Evolutionary conservation across 148 eudicot species (phyloP), one percentile per base, ranked within the genome.

Genomic region (Heliosperma pusillum): DNA sequence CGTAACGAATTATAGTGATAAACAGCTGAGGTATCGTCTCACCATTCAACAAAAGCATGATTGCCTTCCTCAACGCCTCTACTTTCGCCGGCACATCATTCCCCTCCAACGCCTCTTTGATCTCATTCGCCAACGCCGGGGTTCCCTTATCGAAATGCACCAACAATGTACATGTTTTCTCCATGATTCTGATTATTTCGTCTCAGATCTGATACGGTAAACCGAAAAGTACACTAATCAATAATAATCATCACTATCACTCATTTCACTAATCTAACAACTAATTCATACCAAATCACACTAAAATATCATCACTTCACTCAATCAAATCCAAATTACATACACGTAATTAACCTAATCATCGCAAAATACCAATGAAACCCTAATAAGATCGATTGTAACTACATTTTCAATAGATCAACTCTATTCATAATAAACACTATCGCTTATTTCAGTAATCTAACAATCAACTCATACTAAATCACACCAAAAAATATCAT

Each of bases 111-210:
- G 96, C 92, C 80, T 90, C 89, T 75, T 89, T 90, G 80, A 89
- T 88, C 85, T 90, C 96, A 78, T 90, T 90, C 21, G 89, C 90
- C 50, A 88, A 84, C 10, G 95, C 91, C 4, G 91, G 95, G 4
- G 91, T 88, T 22, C 91, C 90, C 89, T 90, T 88, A 75, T 90
- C 96, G 77, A 88, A 90, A 69, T 88, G 87, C 52, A 88, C 89
- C 74, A 89, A 75, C 69, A 90, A 60, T 3, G 92, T 76, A 68
- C 90, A 87, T 22, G 89, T 85, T 75, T 90, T 90, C 91, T 90
- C 92, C 96, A 90, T 90, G 64, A 45, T 72, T 76, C 42, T 16
- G 8, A 52, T 26, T 22, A 13, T 19, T 20, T 29, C 64, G 47
- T 26, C 57, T 67, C 72, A 72, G 77, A 81, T 72, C 83, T 81